Evolutionary conservation across 345 rosid genomes (phyloP).

Genomic region (Alliaria petiolata): DNA sequence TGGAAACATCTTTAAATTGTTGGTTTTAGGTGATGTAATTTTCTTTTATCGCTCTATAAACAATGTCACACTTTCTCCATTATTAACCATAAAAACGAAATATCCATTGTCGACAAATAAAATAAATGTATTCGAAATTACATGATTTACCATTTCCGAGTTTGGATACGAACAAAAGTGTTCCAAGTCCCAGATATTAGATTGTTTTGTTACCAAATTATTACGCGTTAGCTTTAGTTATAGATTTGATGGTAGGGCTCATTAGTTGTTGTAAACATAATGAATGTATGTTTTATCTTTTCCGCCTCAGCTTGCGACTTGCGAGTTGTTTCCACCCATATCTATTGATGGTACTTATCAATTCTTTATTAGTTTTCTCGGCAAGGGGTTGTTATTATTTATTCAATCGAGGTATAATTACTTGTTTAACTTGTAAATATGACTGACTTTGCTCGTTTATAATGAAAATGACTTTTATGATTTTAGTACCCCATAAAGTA

Average conservation of each 20-base stretch:
- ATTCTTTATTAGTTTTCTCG: background rate
- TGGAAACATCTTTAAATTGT: no score
- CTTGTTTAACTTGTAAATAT: background rate
- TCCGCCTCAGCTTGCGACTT: background rate
- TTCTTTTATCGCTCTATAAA: no score
- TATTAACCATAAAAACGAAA: no score
- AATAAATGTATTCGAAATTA: no score
- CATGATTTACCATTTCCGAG: background rate
- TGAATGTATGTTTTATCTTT: background rate
- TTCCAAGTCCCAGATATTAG: background rate
- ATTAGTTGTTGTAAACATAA: background rate
- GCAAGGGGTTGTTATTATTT: background rate
- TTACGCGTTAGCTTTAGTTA: background rate
- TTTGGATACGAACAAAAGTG: background rate
- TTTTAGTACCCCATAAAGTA: no score
- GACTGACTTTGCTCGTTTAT: background rate
- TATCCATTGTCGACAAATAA: no score
- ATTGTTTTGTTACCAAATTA: background rate
- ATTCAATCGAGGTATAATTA: background rate
- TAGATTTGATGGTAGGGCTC: conserved; percentile 9
- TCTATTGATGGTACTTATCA: background rate
- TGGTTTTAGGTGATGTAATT: no score
- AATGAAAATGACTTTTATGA: background rate
- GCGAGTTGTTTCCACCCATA: background rate
- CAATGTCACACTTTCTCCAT: no score